phyloP scores from a whole-genome alignment of 1,284 basidiomycete genomes.

The Dichomitus squalens region DNA sequence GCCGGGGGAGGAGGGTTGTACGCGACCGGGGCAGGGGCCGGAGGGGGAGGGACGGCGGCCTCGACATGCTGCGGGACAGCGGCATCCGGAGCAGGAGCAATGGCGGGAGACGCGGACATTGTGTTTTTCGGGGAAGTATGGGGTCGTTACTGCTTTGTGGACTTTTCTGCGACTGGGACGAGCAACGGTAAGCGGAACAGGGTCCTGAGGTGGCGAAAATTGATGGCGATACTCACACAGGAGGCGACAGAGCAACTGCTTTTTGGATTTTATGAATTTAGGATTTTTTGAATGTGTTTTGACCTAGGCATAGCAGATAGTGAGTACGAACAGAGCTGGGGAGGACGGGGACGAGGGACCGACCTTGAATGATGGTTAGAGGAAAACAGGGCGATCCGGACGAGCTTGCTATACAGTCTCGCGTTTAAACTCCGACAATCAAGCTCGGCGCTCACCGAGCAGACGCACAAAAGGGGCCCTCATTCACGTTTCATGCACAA shows the following conservation, averaged over 20 bases:
- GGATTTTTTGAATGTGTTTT: constrained; percentile 51
- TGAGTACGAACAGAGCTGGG: constrained; percentile 13
- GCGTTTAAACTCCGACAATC: constrained; percentile 40
- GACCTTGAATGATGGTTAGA: constrained; percentile 49
- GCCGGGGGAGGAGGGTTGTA: constrained; percentile 60
- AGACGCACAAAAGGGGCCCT: constrained; percentile 18
- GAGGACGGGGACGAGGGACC: constrained; percentile 20
- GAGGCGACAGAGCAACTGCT: constrained; percentile 76
- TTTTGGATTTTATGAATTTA: constrained; percentile 44
- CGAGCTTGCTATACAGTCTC: constrained; percentile 25
- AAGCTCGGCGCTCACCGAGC: constrained; percentile 9
- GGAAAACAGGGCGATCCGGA: constrained; percentile 34
- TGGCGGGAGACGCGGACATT: constrained; percentile 60
- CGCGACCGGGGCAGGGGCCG: constrained; percentile 44
- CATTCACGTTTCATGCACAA: constrained; percentile 8
- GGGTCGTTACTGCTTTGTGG: constrained; percentile 87
- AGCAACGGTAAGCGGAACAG: constrained; percentile 17
- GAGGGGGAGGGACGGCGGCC: constrained; percentile 38
- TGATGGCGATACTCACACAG: constrained; percentile 51
- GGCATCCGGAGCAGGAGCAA: constrained; percentile 36
- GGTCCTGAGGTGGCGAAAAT: constrained; percentile 25
- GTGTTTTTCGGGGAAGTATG: constrained; percentile 48
- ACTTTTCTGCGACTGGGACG: constrained; percentile 66
- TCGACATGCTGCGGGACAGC: constrained; percentile 38
- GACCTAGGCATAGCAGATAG: constrained; percentile 24